phyloP scores from a whole-genome alignment of 1,284 basidiomycete species.

The Peniophora sp. region DNA sequence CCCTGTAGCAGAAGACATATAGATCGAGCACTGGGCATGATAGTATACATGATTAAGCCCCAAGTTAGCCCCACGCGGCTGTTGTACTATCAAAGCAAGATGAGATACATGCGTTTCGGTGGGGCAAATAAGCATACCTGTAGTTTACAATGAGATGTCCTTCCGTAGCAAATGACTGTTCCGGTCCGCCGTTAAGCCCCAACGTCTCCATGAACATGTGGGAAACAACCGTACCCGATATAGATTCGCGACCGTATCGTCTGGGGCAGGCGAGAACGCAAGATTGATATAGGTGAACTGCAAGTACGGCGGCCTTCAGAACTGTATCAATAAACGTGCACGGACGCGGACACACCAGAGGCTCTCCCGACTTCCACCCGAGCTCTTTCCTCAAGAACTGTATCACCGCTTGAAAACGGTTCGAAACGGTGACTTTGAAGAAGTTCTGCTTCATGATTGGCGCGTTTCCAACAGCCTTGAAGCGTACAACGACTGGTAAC shows the following conservation, averaged over 20 bases:
- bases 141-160: slow-evolving; percentile 95
- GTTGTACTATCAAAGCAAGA: slow-evolving; percentile 41
- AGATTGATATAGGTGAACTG: slow-evolving; percentile 98
- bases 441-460: slow-evolving; percentile 99
- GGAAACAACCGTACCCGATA: slow-evolving; percentile 53
- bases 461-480: slow-evolving; percentile 97
- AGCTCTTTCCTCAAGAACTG: slow-evolving; percentile 89
- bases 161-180: slow-evolving; percentile 85
- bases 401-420: slow-evolving; percentile 93
- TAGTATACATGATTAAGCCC: slow-evolving; percentile 13
- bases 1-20: too few relatives aligned
- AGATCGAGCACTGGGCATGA: too few relatives aligned
- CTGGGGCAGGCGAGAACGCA: slow-evolving; percentile 92
- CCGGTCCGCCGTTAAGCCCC: too few relatives aligned
- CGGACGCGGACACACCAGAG: slow-evolving; percentile 55
- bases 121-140: slow-evolving; percentile 46
- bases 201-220: slow-evolving; percentile 1
- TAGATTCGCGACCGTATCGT: slow-evolving; percentile 87
- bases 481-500: slow-evolving; percentile 82
- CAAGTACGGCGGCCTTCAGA: not conserved
- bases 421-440: slow-evolving; percentile 94
- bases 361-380: slow-evolving; percentile 82
- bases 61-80: slow-evolving; percentile 71
- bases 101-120: not conserved
- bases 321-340: not conserved